Base-by-base conservation (phyloP, 2,329 filamentous ascomycete species). In the Didymella segeticola region DNA sequence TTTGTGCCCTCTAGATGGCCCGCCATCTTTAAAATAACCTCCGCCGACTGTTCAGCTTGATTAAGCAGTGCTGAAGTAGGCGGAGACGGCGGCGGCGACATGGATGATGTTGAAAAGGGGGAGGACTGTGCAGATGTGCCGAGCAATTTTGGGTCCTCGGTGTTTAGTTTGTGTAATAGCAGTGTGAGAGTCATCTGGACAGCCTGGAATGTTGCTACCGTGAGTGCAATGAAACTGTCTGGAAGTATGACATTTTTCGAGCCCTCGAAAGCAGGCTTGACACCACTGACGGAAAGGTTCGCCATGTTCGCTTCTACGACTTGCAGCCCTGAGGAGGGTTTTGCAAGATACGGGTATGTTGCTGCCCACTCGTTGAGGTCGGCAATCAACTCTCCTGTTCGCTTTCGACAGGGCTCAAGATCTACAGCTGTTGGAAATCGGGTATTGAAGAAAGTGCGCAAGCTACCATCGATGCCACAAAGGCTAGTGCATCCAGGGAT, bases 401-500 rank as follows among this genome's bases (percentile, higher is more conserved):
- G 58, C 8, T 54, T 39, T 36, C 54, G 52, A 30, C 59, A 53
- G 9, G 59, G 58, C 2, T 41, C 27, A 2, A 63, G 48, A 29
- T 70, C 58, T 14, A 55, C 36, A 8, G 30, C 22, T 0, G 51
- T 14, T 4, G 67, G 58, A 29, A 68, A 58, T 1, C 49, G 41
- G 0, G 43, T 57, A 0, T 51, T 53, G 50, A 71, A 69, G 31
- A 71, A 62, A 2, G 37, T 48, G 14, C 51, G 56, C 22, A 73
- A 46, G 22, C 56, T 64, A 34, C 66, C 63, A 1, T 42, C 23
- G 6, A 61, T 58, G 4, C 57, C 47, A 17, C 62, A 48, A 2
- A 62, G 47, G 4, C 46, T 47, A 11, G 61, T 64, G 36, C 66
- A 70, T 10, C 29, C 50, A 9, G 69, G 70, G 11, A 71, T 66